phyloP scores from a whole-genome alignment of 805 yeast species.

The Candida broadrunensis region DNA sequence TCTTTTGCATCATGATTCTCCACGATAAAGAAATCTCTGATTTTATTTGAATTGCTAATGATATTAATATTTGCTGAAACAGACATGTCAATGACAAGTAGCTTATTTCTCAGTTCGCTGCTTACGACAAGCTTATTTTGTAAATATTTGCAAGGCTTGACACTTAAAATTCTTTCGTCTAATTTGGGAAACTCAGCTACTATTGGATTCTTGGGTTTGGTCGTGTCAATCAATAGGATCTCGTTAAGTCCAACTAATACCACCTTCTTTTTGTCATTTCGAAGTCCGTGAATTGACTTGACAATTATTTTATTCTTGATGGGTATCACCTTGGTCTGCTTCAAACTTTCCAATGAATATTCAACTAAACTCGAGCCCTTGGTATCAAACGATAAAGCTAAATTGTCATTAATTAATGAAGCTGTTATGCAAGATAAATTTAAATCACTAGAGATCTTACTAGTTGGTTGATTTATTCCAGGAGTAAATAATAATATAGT shows the following conservation, averaged over 20 bases:
- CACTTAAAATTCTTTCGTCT: neutral
- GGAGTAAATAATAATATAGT: constrained; percentile 46
- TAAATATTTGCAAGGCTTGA: neutral
- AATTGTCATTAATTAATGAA: neutral
- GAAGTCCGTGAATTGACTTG: neutral
- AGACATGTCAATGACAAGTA: no score
- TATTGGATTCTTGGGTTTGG: neutral
- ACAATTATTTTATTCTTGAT: neutral
- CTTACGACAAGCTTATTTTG: neutral
- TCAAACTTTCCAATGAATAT: neutral
- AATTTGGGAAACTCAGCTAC: neutral
- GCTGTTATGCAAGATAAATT: neutral
- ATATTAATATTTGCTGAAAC: no score
- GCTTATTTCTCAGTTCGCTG: no score
- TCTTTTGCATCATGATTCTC: no score
- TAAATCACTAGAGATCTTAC: constrained; percentile 29
- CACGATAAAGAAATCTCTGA: no score
- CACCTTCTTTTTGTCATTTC: neutral
- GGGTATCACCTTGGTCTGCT: neutral
- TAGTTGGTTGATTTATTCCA: constrained; percentile 30
- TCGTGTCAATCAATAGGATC: neutral
- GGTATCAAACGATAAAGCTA: neutral
- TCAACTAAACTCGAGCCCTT: neutral
- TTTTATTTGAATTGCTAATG: no score
- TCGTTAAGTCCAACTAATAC: neutral